phyloP scores from a whole-genome alignment of 2,329 filamentous ascomycete species.

The Ceratocystis albifundus region DNA sequence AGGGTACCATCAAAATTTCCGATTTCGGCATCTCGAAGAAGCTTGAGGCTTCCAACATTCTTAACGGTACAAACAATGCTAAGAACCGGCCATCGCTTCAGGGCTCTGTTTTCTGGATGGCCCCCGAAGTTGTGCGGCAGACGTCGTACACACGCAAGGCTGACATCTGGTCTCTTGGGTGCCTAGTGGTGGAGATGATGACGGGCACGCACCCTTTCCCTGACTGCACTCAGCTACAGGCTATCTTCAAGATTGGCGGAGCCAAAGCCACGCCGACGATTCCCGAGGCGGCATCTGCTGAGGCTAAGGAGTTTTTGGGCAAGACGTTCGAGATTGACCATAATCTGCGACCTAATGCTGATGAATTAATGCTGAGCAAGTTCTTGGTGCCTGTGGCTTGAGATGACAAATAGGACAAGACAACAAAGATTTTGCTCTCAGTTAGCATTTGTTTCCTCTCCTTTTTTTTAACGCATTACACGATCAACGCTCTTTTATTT shows the following conservation, averaged over 20 bases:
- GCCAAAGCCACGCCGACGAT: conserved; percentile 78
- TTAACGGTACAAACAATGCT: conserved; percentile 55
- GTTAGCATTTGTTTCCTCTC: neutral
- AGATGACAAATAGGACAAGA: neutral
- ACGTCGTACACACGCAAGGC: conserved; percentile 97
- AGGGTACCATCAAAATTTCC: conserved; percentile 96
- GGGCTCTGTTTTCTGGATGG: conserved; percentile 99
- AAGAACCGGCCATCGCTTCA: conserved; percentile 71
- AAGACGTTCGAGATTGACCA: conserved; percentile 95
- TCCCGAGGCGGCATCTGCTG: conserved; percentile 72
- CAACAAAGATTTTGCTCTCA: no score
- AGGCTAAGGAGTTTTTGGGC: conserved; percentile 70
- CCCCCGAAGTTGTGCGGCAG: conserved; percentile 94
- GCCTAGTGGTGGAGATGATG: conserved; percentile 98
- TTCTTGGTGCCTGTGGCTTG: conserved; percentile 61
- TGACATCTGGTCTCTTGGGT: conserved; percentile 96
- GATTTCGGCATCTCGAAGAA: conserved; percentile 99
- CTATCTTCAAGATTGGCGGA: conserved; percentile 95
- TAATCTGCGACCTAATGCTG: conserved; percentile 79
- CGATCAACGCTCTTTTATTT: neutral
- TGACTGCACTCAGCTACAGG: conserved; percentile 91
- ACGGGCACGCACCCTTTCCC: conserved; percentile 93
- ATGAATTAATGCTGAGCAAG: conserved; percentile 72
- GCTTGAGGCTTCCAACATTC: conserved; percentile 79
- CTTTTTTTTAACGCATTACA: conserved; percentile 7